These are phyloP conservation scores for Pythium dissotocum DNA, from an alignment of 352 stramenopile genomes.

Conservation along the genomic window DNA sequence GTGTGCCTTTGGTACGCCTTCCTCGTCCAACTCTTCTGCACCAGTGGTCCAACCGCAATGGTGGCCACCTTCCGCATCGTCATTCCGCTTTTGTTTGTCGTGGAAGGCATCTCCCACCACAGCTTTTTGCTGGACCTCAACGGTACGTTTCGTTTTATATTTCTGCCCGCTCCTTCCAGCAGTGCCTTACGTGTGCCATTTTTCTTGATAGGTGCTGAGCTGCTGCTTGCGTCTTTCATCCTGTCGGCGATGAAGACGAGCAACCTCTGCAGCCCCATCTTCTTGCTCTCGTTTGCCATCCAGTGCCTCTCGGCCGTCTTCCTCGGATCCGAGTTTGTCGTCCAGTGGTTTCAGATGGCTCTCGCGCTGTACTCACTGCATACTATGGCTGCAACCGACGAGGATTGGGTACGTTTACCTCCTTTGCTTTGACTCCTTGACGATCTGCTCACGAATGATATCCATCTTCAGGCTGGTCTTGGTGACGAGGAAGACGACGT, in stretches of 20 bases:
- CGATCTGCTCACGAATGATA: not conserved
- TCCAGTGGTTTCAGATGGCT: constrained; percentile 84
- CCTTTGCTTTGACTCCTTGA: not conserved
- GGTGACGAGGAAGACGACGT: constrained; percentile 65
- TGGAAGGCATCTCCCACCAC: constrained; percentile 88
- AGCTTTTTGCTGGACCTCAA: constrained; percentile 91
- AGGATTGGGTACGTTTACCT: constrained; percentile 64
- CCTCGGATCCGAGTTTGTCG: constrained; percentile 74
- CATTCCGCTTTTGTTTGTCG: constrained; percentile 80
- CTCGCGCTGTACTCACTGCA: constrained; percentile 85
- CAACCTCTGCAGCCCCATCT: constrained; percentile 81
- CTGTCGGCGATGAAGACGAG: constrained; percentile 85
- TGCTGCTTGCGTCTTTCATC: constrained; percentile 85
- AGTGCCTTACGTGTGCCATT: not conserved
- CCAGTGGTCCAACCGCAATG: constrained; percentile 80
- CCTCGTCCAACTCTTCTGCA: constrained; percentile 87
- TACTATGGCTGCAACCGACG: constrained; percentile 67
- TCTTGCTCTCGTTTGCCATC: constrained; percentile 77
- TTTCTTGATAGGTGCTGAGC: constrained; percentile 54
- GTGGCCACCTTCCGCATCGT: constrained; percentile 85
- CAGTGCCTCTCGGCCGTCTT: constrained; percentile 83
- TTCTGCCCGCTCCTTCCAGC: no score
- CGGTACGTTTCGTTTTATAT: constrained; percentile 35
- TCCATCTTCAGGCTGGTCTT: constrained; percentile 40
- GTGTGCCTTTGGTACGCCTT: constrained; percentile 91